A percentile compares a stretch with the other conserved stretches of the same genome.
phyloP scores from a whole-genome alignment of 441 rosid species.

The Daphne laureola region DNA sequence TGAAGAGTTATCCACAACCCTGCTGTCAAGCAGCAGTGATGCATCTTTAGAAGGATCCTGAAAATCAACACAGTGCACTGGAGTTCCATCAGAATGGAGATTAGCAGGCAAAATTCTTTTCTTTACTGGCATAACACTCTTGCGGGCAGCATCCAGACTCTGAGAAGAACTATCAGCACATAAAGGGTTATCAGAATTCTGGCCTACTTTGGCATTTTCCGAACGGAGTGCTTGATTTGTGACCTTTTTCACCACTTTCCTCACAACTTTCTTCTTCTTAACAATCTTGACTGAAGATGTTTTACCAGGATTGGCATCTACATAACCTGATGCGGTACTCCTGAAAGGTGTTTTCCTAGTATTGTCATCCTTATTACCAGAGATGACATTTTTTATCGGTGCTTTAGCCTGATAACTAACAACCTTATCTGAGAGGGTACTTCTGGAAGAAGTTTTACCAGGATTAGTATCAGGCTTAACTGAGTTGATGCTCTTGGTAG shows the following conservation, averaged over 20 bases:
- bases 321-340: too few relatives aligned
- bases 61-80: conserved; percentile 19
- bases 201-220: conserved; percentile 20
- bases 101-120: conserved; percentile 12
- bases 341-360: too few relatives aligned
- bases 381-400: too few relatives aligned
- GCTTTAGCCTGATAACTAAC: too few relatives aligned
- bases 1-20: conserved; percentile 16
- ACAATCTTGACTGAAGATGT: conserved; percentile 26
- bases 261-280: conserved; percentile 55
- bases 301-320: conserved; percentile 18
- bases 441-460: too few relatives aligned
- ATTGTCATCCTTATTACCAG: too few relatives aligned
- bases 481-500: too few relatives aligned
- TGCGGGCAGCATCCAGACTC: conserved; percentile 18
- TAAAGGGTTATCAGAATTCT: conserved; percentile 13
- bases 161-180: conserved; percentile 18
- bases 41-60: conserved; percentile 21
- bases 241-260: conserved; percentile 35
- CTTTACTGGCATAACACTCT: conserved; percentile 16
- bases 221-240: conserved; percentile 16
- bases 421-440: too few relatives aligned
- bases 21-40: conserved; percentile 13
- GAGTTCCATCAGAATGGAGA: conserved; percentile 14
- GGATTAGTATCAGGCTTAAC: too few relatives aligned